A percentile compares a stretch with the other conserved stretches of the same genome.
phyloP scores from a whole-genome alignment of 2,329 filamentous ascomycete genomes.

The Trichoderma cornu-damae region DNA sequence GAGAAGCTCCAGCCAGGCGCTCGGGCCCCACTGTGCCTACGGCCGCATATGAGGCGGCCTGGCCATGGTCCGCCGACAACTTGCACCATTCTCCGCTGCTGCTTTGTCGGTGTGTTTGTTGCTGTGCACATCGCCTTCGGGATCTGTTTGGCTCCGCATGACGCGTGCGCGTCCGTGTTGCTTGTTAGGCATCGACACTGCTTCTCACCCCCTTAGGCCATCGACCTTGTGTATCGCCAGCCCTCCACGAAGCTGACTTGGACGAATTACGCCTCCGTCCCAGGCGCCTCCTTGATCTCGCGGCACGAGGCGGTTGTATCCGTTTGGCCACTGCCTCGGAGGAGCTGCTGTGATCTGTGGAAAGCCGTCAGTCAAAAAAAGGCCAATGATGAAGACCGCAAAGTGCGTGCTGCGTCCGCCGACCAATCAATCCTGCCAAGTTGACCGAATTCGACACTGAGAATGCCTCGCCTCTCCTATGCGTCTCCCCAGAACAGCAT shows the following conservation, averaged over 20 bases:
- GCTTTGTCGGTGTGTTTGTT: constrained; percentile 36
- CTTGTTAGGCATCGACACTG: constrained; percentile 21
- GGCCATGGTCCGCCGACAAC: constrained; percentile 20
- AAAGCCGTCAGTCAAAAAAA: constrained; percentile 11
- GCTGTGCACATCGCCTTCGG: constrained; percentile 23
- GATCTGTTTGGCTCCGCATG: constrained; percentile 27
- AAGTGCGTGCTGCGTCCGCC: not conserved
- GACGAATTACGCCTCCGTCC: not conserved
- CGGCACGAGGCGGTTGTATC: constrained; percentile 6
- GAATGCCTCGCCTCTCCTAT: constrained; percentile 2
- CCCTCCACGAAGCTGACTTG: constrained; percentile 4
- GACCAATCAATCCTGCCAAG: constrained; percentile 3
- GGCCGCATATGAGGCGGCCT: constrained; percentile 35
- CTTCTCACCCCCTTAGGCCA: constrained; percentile 15
- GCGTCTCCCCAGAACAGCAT: constrained; percentile 1
- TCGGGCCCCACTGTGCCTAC: constrained; percentile 31
- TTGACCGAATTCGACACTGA: constrained; percentile 13
- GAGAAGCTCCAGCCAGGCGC: constrained; percentile 23
- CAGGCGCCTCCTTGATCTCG: constrained; percentile 2
- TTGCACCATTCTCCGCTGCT: constrained; percentile 20
- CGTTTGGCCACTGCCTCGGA: constrained; percentile 9
- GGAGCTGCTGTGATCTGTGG: constrained; percentile 8
- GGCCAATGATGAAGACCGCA: constrained; percentile 4
- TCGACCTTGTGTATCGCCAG: constrained; percentile 6
- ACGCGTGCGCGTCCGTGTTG: constrained; percentile 15